These are phyloP conservation scores for Candida smagusa DNA, from an alignment of 1,139 yeast species.

Conservation along the genomic window DNA sequence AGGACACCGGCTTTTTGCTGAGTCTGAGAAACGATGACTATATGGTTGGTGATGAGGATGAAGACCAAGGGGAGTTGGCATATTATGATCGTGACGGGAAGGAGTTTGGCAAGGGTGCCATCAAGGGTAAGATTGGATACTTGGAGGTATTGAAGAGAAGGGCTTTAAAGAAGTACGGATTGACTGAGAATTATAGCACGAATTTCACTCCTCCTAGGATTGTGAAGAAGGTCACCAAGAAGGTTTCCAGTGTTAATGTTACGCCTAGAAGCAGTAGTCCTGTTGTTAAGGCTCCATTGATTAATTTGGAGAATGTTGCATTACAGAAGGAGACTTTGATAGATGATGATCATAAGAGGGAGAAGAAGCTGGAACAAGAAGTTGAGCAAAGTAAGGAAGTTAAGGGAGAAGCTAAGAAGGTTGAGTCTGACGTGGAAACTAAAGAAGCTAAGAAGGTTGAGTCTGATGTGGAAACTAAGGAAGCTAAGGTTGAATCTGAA, in stretches of 20 bases:
- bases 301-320: conserved; percentile 32
- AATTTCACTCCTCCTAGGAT: conserved; percentile 37
- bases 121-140: conserved; percentile 40
- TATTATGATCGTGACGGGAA: conserved; percentile 34
- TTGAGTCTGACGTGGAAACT: conserved; percentile 5
- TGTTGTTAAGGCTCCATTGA: conserved; percentile 21
- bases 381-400: conserved; percentile 13
- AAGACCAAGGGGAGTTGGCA: conserved; percentile 40
- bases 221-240: conserved; percentile 9
- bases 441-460: conserved; percentile 3
- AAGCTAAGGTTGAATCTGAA: no score
- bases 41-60: conserved; percentile 43
- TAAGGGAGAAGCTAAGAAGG: conserved; percentile 6
- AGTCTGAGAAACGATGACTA: conserved; percentile 38
- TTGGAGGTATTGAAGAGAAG: conserved; percentile 52
- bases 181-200: conserved; percentile 37
- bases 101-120: conserved; percentile 40
- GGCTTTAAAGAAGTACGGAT: conserved; percentile 43
- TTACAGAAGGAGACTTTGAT: conserved; percentile 46
- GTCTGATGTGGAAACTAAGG: conserved; percentile 6
- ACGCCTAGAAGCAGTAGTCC: conserved; percentile 15
- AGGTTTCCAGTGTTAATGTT: conserved; percentile 9
- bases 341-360: conserved; percentile 19
- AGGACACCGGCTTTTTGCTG: conserved; percentile 23
- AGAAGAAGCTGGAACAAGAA: conserved; percentile 10